Evolutionary conservation across 192 early-diverging fungal genomes (phyloP).

Genomic region (Umbelopsis sp.): DNA sequence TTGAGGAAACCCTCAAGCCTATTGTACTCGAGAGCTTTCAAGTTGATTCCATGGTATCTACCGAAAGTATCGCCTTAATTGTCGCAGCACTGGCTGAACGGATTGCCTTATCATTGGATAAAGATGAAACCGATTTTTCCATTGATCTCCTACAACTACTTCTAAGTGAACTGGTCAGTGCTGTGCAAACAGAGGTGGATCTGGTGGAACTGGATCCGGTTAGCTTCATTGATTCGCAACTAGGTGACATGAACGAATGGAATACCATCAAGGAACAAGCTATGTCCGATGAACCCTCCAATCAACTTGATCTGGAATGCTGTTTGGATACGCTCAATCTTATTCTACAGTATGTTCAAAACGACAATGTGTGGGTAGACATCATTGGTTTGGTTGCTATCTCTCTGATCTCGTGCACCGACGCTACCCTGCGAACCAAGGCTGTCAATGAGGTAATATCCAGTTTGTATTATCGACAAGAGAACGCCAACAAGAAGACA

Average conservation of each 20-base stretch:
- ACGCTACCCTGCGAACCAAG: slow-evolving; percentile 29
- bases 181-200: slow-evolving; percentile 31
- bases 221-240: slow-evolving; percentile 4
- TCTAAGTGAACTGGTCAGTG: slow-evolving; percentile 2
- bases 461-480: slow-evolving; percentile 13
- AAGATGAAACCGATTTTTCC: slow-evolving; percentile 8
- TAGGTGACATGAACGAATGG: not conserved
- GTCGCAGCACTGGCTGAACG: slow-evolving; percentile 17
- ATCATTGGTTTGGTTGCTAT: slow-evolving; percentile 24
- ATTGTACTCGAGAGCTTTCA: slow-evolving; percentile 28
- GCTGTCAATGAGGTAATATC: slow-evolving; percentile 29
- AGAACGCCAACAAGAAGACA: not conserved
- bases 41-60: slow-evolving; percentile 33
- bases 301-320: slow-evolving; percentile 33
- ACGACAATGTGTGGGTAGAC: slow-evolving; percentile 21
- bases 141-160: slow-evolving; percentile 26
- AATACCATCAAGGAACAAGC: slow-evolving; percentile 6
- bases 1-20: slow-evolving; percentile 22
- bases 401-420: slow-evolving; percentile 33
- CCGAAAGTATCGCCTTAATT: slow-evolving; percentile 27
- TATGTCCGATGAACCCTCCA: not conserved
- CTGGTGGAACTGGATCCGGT: slow-evolving; percentile 36
- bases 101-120: slow-evolving; percentile 16
- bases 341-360: slow-evolving; percentile 21
- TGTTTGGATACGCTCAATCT: slow-evolving; percentile 29